Conservation (phyloP, 805 yeast genomes). For the Komagataella kurtzmanii region DNA sequence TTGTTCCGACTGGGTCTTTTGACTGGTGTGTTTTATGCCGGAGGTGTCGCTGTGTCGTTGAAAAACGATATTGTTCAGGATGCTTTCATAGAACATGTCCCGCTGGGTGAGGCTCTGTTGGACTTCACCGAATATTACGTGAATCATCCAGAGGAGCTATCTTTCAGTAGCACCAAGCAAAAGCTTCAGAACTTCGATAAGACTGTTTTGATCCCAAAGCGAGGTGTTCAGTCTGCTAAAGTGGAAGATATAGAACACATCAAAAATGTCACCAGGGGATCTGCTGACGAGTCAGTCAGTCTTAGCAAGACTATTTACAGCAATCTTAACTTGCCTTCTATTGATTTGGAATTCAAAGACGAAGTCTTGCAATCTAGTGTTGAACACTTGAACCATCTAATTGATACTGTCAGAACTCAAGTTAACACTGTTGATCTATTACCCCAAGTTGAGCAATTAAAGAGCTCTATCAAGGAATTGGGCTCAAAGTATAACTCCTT, state of each 20-base stretch:
- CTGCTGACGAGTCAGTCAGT: constrained; percentile 4
- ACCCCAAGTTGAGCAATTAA: background rate
- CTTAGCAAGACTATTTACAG: constrained; percentile 2
- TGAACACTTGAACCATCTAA: constrained; percentile 20
- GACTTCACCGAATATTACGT: constrained; percentile 29
- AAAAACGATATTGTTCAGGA: constrained; percentile 49
- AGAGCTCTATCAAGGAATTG: constrained; percentile 4
- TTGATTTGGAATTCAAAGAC: constrained; percentile 17
- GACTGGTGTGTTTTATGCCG: constrained; percentile 29
- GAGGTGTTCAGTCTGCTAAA: constrained; percentile 21
- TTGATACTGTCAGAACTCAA: constrained; percentile 14
- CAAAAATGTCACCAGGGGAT: constrained; percentile 5
- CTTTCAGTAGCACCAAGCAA: constrained; percentile 21
- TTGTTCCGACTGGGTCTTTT: constrained; percentile 13
- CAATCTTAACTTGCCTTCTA: constrained; percentile 11
- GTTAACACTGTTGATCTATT: constrained; percentile 7
- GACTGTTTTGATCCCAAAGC: constrained; percentile 23
- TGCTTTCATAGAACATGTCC: constrained; percentile 47
- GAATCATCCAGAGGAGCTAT: constrained; percentile 12
- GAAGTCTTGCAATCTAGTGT: constrained; percentile 20
- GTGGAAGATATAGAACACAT: constrained; percentile 13
- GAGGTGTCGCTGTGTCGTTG: constrained; percentile 45
- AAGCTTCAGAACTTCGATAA: constrained; percentile 25
- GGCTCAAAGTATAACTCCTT: constrained; percentile 10
- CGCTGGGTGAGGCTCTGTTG: constrained; percentile 44